These are phyloP conservation scores for Phylloboletellus chloephorus DNA, from an alignment of 1,284 basidiomycete species.

Conservation along the genomic window DNA sequence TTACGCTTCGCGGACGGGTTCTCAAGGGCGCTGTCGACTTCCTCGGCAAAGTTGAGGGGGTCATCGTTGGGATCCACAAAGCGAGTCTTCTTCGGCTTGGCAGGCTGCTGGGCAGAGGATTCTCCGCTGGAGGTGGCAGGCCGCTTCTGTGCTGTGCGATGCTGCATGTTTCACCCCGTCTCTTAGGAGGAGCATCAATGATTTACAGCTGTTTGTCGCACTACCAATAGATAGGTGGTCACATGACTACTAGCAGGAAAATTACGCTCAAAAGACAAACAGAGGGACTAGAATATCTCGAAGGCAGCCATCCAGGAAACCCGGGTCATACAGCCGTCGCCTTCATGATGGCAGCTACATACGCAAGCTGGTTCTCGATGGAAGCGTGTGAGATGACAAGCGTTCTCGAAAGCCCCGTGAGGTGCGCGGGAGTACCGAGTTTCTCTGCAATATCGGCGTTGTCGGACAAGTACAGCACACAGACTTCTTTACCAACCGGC, in stretches of 20 bases:
- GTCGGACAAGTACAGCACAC: slow-evolving; percentile 51
- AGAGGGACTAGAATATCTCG: not conserved
- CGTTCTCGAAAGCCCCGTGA: slow-evolving; percentile 33
- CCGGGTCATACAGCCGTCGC: slow-evolving; percentile 16
- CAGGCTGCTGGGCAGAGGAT: slow-evolving; percentile 20
- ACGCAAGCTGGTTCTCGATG: slow-evolving; percentile 31
- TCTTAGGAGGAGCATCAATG: slow-evolving; percentile 2
- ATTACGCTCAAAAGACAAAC: not conserved
- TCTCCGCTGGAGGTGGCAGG: slow-evolving; percentile 43
- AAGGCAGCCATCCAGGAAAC: not conserved
- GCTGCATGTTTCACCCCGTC: slow-evolving; percentile 37
- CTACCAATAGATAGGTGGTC: not conserved
- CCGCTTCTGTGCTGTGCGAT: slow-evolving; percentile 52
- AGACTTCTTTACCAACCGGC: slow-evolving; percentile 41
- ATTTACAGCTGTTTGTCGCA: slow-evolving; percentile 21
- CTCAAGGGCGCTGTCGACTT: slow-evolving; percentile 71
- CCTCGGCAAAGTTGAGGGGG: slow-evolving; percentile 65
- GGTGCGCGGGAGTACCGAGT: slow-evolving; percentile 32
- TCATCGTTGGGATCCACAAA: slow-evolving; percentile 75
- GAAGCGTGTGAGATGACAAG: slow-evolving; percentile 33
- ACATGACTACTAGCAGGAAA: slow-evolving; percentile 1
- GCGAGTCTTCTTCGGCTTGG: slow-evolving; percentile 65
- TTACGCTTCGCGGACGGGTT: slow-evolving; percentile 51
- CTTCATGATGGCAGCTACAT: slow-evolving; percentile 31
- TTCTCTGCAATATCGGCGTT: slow-evolving; percentile 40